Conservation (phyloP, 2,329 filamentous ascomycete species). For the Trichoderma semiorbis region DNA sequence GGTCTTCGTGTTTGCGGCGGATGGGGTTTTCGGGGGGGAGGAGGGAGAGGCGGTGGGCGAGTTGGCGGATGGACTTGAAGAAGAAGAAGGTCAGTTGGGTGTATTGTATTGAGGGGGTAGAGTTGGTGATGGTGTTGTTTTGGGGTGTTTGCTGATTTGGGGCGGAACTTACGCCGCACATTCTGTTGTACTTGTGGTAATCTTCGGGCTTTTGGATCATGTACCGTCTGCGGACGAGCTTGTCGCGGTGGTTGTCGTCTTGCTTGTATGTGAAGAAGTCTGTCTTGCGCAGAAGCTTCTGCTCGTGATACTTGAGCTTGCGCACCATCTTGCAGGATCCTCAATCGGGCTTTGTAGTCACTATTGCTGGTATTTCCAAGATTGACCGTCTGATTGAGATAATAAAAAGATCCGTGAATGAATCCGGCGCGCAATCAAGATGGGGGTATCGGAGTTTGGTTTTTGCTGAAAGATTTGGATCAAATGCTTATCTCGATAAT, state of each 20-base stretch:
- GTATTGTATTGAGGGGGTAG: no score
- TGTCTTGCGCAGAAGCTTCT: slow-evolving; percentile 87
- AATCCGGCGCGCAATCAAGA: neutral
- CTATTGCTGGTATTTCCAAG: neutral
- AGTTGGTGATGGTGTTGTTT: slow-evolving; percentile 10
- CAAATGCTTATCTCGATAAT: neutral
- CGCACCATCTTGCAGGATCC: slow-evolving; percentile 67
- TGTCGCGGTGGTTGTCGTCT: slow-evolving; percentile 82
- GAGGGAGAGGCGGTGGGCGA: slow-evolving; percentile 82
- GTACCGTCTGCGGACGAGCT: slow-evolving; percentile 76
- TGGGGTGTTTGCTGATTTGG: no score
- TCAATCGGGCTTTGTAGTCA: neutral
- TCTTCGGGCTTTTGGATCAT: slow-evolving; percentile 87
- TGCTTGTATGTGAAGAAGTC: slow-evolving; percentile 94
- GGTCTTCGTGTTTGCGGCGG: slow-evolving; percentile 78
- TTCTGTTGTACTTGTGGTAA: slow-evolving; percentile 64
- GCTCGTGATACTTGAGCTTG: slow-evolving; percentile 95
- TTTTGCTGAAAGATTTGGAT: neutral
- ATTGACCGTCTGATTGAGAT: neutral
- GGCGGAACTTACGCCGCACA: slow-evolving; percentile 57
- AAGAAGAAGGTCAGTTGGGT: neutral
- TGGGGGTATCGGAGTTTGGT: neutral
- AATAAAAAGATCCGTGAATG: neutral
- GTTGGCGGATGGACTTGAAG: slow-evolving; percentile 70
- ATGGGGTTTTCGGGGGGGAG: slow-evolving; percentile 76